These are phyloP conservation scores for Effrenium voratum DNA, from an alignment of 73 alveolate genomes.

Conservation along the genomic window DNA sequence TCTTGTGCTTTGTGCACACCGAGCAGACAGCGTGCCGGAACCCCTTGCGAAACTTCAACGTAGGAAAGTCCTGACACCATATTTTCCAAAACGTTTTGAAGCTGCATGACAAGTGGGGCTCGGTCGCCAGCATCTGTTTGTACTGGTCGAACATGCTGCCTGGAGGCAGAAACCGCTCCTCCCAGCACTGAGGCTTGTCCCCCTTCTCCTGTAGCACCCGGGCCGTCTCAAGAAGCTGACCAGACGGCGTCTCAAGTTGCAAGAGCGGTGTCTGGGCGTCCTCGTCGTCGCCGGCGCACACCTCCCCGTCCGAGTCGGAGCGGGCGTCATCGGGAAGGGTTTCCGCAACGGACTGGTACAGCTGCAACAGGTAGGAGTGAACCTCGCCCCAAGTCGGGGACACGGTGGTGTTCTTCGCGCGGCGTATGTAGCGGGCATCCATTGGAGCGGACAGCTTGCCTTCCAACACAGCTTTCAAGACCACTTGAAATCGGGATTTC, in stretches of 20 bases:
- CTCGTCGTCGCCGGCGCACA: background rate
- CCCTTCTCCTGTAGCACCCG: no score
- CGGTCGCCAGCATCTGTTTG: background rate
- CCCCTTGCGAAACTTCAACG: background rate
- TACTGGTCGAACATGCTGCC: background rate
- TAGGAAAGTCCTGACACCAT: background rate
- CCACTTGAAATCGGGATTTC: background rate
- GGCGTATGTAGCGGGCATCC: background rate
- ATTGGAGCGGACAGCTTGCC: background rate
- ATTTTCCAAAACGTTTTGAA: background rate
- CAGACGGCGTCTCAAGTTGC: background rate
- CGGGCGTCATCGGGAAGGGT: conserved; percentile 25
- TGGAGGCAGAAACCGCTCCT: conserved; percentile 12
- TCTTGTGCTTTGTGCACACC: conserved; percentile 17
- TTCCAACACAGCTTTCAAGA: background rate
- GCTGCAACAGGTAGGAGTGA: background rate
- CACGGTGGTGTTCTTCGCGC: background rate
- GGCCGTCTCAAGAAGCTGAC: background rate
- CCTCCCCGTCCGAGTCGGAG: background rate
- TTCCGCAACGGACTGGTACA: background rate
- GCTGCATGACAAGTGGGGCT: background rate
- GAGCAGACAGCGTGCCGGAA: background rate
- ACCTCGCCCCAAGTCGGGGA: background rate
- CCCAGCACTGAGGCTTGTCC: no score
- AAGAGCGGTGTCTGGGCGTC: background rate